Evolutionary conservation across 306 rosid genomes (phyloP).

Genomic region (Quercus gilva): DNA sequence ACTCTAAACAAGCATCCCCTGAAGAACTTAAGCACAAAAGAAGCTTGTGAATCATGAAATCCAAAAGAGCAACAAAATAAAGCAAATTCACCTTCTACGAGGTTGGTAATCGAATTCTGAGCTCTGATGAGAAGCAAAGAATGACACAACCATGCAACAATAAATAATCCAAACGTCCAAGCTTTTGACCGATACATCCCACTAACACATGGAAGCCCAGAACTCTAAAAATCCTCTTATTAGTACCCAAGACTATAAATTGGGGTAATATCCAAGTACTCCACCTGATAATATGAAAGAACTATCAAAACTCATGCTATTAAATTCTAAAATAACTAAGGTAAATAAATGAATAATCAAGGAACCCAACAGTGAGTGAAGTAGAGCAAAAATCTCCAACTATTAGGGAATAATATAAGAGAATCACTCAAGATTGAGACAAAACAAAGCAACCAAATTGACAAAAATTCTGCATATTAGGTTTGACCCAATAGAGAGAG

Average conservation of each 20-base stretch:
- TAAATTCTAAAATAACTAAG: not conserved
- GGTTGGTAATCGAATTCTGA: conserved; percentile 24
- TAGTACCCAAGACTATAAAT: not conserved
- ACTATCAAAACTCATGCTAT: not conserved
- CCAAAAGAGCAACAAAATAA: not conserved
- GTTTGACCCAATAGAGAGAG: not conserved
- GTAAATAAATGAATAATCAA: not conserved
- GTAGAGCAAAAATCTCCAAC: not conserved
- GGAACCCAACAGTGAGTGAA: not conserved
- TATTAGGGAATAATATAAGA: not conserved
- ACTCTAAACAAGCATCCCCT: not conserved
- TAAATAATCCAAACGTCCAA: conserved; percentile 21
- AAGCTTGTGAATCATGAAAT: not conserved
- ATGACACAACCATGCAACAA: conserved; percentile 26
- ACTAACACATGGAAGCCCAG: not conserved
- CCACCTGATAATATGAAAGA: conserved; percentile 22
- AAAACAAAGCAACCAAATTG: not conserved
- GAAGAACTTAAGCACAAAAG: not conserved
- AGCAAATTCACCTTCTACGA: conserved; percentile 39
- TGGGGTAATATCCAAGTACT: not conserved
- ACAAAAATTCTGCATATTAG: too few species aligned
- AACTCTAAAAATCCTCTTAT: not conserved
- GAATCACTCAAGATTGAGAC: not conserved
- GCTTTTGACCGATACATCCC: conserved; percentile 33
- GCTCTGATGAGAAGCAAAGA: conserved; percentile 22